Percentiles rank a stretch among this genome's conserved stretches.
Evolutionary conservation across 371 early-diverging fungal species (phyloP).

Genomic region (Dichotomocladium elegans): DNA sequence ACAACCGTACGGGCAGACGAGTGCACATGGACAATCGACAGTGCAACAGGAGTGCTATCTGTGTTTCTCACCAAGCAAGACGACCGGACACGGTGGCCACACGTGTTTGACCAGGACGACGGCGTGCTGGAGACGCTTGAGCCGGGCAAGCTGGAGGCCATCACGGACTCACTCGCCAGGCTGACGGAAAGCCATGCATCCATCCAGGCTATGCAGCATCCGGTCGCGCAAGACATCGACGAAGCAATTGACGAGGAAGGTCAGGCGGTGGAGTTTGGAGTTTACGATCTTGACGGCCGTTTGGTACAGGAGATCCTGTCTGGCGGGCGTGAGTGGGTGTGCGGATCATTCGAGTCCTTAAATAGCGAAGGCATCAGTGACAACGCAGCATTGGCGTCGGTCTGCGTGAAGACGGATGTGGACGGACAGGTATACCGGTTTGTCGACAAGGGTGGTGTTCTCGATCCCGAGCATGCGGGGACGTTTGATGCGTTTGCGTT

Average conservation of each 20-base stretch:
- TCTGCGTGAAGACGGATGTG: constrained; percentile 70
- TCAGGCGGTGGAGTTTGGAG: constrained; percentile 42
- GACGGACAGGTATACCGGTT: constrained; percentile 66
- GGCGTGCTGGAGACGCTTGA: constrained; percentile 74
- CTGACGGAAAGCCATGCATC: constrained; percentile 51
- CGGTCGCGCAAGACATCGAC: constrained; percentile 57
- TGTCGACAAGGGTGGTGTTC: constrained; percentile 11
- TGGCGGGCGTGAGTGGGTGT: constrained; percentile 53
- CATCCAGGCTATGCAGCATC: constrained; percentile 35
- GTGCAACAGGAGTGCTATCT: constrained; percentile 48
- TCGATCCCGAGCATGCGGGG: constrained; percentile 41
- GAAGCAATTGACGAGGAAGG: constrained; percentile 70
- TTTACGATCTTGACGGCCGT: constrained; percentile 30
- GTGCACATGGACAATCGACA: constrained; percentile 73
- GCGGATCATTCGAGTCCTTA: constrained; percentile 32
- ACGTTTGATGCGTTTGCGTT: constrained; percentile 77
- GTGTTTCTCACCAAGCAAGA: constrained; percentile 63
- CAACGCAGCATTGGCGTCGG: constrained; percentile 29
- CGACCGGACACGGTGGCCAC: constrained; percentile 70
- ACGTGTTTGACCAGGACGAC: constrained; percentile 69
- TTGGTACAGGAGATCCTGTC: constrained; percentile 32
- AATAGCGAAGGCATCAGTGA: too few relatives aligned
- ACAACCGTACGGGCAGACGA: constrained; percentile 55
- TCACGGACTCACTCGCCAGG: constrained; percentile 59
- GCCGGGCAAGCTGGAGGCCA: constrained; percentile 53